A percentile compares a stretch with the other conserved stretches of the same genome.
phyloP scores from a whole-genome alignment of 2,329 filamentous ascomycete genomes.

The Sclerotinia nivalis region DNA sequence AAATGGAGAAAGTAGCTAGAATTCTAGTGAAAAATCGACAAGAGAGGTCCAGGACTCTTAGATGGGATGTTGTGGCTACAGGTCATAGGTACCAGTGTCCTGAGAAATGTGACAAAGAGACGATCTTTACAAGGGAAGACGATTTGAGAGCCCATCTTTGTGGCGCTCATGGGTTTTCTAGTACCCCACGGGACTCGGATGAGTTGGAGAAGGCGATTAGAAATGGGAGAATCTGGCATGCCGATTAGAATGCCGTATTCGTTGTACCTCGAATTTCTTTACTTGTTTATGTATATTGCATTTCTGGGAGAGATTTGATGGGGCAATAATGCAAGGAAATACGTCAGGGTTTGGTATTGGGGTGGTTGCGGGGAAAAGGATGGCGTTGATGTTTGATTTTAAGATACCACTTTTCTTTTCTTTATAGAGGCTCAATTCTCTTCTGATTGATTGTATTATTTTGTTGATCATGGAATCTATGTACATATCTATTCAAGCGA shows the following conservation, averaged over 20 bases:
- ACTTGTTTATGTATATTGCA: not conserved
- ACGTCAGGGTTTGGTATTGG: not conserved
- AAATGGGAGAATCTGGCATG: not conserved
- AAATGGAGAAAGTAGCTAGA: not conserved
- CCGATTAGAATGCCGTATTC: not conserved
- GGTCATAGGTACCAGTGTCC: not conserved
- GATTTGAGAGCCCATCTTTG: slow-evolving; percentile 1
- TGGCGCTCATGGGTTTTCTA: not conserved
- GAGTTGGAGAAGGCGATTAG: not conserved
- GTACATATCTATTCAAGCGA: not conserved
- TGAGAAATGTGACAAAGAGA: not conserved
- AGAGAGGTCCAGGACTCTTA: not conserved
- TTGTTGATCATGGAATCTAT: not conserved
- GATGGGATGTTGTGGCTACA: not conserved
- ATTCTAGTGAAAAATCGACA: slow-evolving; percentile 6
- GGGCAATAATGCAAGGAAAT: not conserved
- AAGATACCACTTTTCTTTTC: not conserved
- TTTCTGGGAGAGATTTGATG: not conserved
- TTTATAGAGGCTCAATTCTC: not conserved
- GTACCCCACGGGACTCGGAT: not conserved
- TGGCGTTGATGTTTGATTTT: not conserved
- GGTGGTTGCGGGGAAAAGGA: not conserved
- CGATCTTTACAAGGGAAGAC: not conserved
- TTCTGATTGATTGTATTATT: not conserved
- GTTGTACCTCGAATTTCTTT: not conserved